Conservation (phyloP, 169 alveolate genomes). For the Plasmodium coatneyi region DNA sequence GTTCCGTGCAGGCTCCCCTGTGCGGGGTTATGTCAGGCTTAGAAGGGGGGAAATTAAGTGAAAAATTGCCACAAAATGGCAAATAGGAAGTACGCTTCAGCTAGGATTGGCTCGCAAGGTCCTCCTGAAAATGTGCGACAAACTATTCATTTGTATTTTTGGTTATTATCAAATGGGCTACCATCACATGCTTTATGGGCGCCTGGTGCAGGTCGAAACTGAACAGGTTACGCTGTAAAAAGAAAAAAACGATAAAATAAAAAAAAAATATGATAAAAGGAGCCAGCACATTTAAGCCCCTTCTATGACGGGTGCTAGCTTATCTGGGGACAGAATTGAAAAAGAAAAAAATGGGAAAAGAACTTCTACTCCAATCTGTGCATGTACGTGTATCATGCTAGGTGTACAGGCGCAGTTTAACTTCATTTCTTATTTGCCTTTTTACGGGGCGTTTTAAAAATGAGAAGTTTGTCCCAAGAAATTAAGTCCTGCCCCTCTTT, state of each 20-base stretch:
- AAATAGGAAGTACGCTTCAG: neutral
- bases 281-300: neutral
- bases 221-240: neutral
- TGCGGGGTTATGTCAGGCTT: neutral
- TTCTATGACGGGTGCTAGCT: neutral
- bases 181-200: neutral
- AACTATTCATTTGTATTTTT: neutral
- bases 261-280: neutral
- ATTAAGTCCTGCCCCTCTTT: neutral
- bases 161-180: neutral
- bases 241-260: neutral
- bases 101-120: neutral
- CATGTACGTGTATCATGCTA: neutral
- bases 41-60: neutral
- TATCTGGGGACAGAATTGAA: neutral
- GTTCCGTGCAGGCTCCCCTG: neutral
- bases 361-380: neutral
- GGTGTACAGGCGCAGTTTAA: neutral
- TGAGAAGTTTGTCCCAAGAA: neutral
- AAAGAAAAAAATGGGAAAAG: slow-evolving; percentile 7
- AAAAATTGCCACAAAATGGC: neutral
- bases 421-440: neutral
- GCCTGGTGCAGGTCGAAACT: neutral
- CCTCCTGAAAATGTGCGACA: neutral
- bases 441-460: neutral